Conservation (phyloP, 139 green algal genomes). For the Dunaliella sp. region DNA sequence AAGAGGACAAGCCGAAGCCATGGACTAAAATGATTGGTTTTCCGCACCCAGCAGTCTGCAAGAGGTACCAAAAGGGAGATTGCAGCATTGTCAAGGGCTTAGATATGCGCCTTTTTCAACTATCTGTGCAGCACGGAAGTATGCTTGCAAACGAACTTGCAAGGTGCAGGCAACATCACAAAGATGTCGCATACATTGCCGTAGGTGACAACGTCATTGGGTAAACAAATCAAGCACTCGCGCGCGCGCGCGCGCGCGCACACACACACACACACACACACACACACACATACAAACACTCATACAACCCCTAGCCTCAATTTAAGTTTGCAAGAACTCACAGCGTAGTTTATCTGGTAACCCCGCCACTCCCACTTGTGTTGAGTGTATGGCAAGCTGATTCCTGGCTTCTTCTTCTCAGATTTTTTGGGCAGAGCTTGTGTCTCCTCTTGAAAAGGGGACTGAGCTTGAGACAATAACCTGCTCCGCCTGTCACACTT, state of each 20-base stretch:
- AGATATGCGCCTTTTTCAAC: no score
- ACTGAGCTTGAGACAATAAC: background rate
- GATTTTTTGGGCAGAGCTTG: no score
- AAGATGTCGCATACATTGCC: no score
- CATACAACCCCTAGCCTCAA: no score
- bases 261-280: background rate
- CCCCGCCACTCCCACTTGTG: constrained; percentile 45
- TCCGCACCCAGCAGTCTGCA: constrained; percentile 53
- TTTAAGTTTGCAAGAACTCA: background rate
- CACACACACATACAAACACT: background rate
- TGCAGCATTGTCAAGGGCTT: no score
- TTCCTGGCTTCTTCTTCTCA: no score
- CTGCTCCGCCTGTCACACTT: no score
- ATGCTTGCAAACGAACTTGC: no score
- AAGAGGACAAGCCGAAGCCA: constrained; percentile 67
- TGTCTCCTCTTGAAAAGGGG: background rate
- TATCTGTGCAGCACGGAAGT: no score
- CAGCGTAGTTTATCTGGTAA: constrained; percentile 30
- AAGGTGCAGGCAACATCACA: no score
- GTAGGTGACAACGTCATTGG: no score
- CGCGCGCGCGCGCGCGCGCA: background rate
- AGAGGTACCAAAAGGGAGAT: no score
- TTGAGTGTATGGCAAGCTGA: constrained; percentile 13
- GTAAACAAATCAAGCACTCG: background rate
- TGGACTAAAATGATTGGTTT: constrained; percentile 75